phyloP scores from a whole-genome alignment of 1,139 yeast genomes.

The Nematodospora anomalae region DNA sequence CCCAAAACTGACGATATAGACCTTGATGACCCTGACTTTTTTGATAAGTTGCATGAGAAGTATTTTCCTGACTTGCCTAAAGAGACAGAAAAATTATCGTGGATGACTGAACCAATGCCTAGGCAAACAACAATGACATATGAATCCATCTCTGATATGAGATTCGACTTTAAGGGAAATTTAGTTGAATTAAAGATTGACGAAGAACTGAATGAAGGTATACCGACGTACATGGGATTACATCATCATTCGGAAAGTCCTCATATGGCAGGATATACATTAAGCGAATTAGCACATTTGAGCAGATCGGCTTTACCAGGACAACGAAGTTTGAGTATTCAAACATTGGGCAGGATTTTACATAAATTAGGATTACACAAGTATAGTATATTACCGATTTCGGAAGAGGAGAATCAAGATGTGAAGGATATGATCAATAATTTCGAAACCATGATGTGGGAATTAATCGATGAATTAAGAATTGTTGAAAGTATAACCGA shows the following conservation, averaged over 20 bases:
- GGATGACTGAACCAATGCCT: constrained; percentile 79
- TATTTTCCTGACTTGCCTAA: constrained; percentile 88
- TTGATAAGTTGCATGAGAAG: constrained; percentile 75
- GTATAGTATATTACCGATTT: constrained; percentile 51
- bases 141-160: constrained; percentile 64
- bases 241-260: constrained; percentile 94
- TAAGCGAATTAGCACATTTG: constrained; percentile 77
- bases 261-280: constrained; percentile 87
- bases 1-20: constrained; percentile 49
- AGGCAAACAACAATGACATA: constrained; percentile 46
- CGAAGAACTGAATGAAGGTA: constrained; percentile 30
- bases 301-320: constrained; percentile 79
- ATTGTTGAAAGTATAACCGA: constrained; percentile 71
- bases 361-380: constrained; percentile 73
- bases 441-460: constrained; percentile 74
- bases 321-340: constrained; percentile 84
- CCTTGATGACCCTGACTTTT: constrained; percentile 73
- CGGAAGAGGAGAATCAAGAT: constrained; percentile 29
- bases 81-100: constrained; percentile 78
- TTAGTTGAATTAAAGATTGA: constrained; percentile 44
- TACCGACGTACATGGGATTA: constrained; percentile 65
- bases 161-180: constrained; percentile 88
- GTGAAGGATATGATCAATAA: constrained; percentile 37
- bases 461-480: constrained; percentile 61
- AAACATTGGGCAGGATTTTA: constrained; percentile 81